These are phyloP conservation scores for Rhizomucor pusillus DNA, from an alignment of 371 early-diverging fungal genomes.

Conservation along the genomic window DNA sequence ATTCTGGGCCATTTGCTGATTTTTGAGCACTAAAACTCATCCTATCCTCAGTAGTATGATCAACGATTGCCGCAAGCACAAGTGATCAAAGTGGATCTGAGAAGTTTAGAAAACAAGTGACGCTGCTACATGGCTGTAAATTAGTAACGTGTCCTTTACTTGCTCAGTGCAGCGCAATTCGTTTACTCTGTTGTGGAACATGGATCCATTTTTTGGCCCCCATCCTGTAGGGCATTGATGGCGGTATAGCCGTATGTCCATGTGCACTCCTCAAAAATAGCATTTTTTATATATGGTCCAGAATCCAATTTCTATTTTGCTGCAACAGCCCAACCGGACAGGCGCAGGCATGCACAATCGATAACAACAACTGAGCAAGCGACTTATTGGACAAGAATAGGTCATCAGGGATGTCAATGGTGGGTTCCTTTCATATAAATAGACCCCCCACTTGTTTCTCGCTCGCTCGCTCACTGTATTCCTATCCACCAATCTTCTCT, in stretches of 20 bases:
- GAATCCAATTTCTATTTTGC: neutral
- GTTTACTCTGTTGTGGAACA: too few relatives aligned
- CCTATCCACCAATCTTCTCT: slow-evolving; percentile 5
- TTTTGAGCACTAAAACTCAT: too few relatives aligned
- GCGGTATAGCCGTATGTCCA: neutral
- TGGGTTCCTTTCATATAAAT: slow-evolving; percentile 5
- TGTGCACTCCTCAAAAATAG: neutral
- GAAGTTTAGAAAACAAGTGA: too few relatives aligned
- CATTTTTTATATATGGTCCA: neutral
- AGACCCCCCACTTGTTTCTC: slow-evolving; percentile 3
- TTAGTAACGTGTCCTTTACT: too few relatives aligned
- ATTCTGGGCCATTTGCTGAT: too few relatives aligned
- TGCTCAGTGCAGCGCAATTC: too few relatives aligned
- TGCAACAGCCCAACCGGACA: slow-evolving; percentile 9
- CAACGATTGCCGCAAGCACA: too few relatives aligned
- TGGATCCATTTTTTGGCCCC: too few relatives aligned
- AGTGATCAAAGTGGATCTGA: too few relatives aligned
- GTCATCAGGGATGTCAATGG: neutral
- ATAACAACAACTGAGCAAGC: slow-evolving; percentile 1
- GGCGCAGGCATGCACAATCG: slow-evolving; percentile 5
- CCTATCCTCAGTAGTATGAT: too few relatives aligned
- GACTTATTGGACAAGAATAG: slow-evolving; percentile 2
- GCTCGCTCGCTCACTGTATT: slow-evolving; percentile 1
- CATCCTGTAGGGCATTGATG: too few relatives aligned
- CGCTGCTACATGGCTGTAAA: too few relatives aligned